Conservation (phyloP, 108 stramenopile species). For the Schizochytrium sp. region DNA sequence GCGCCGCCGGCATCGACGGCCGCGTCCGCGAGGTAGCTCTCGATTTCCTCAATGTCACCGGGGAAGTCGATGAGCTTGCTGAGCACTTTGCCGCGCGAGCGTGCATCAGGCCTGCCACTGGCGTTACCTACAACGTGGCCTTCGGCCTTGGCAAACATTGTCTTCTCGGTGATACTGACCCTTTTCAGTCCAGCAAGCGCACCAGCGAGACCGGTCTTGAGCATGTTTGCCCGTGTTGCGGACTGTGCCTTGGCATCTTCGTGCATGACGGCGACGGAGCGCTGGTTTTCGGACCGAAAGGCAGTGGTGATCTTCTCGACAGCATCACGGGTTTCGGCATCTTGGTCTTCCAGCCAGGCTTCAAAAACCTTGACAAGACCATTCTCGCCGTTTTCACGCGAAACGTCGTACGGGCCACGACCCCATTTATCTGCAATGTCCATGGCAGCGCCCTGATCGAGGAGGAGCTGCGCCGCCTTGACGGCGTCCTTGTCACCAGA, state of each 20-base stretch:
- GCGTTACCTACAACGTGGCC: background rate
- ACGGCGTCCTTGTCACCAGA: conserved; percentile 17
- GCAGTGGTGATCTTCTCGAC: background rate
- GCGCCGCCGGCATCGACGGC: conserved; percentile 12
- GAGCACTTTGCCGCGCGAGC: conserved; percentile 4
- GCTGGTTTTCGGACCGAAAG: background rate
- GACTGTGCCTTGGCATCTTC: background rate
- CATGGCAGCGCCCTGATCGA: conserved; percentile 14
- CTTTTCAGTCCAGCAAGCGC: background rate
- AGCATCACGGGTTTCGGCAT: background rate
- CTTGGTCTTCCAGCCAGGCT: background rate
- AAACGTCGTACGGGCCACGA: background rate
- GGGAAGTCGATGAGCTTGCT: conserved; percentile 37
- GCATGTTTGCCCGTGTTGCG: background rate
- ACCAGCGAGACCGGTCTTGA: background rate
- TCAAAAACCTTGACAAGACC: background rate
- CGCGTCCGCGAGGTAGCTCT: background rate
- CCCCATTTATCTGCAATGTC: conserved; percentile 1
- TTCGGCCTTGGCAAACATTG: conserved; percentile 16
- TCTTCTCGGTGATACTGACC: conserved; percentile 9
- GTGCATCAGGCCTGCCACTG: background rate
- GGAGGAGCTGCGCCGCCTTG: background rate
- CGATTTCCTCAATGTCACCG: conserved; percentile 25
- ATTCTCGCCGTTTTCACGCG: conserved; percentile 24
- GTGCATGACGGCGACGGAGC: background rate